Conservation (phyloP, 2,329 filamentous ascomycete genomes). For the Mycocentrospora acerina region DNA sequence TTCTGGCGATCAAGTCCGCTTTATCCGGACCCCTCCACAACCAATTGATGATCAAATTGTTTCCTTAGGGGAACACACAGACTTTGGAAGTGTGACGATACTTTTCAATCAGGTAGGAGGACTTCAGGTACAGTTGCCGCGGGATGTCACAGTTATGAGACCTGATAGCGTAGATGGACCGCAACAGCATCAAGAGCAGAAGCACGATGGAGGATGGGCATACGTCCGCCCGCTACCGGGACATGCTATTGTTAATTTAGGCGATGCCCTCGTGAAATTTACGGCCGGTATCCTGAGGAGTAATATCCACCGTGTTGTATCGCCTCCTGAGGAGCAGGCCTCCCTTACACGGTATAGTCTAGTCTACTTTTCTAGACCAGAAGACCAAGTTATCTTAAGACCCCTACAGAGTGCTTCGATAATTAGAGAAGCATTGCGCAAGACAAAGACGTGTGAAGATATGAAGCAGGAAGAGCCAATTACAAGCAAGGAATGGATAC, state of each 20-base stretch:
- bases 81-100: constrained; percentile 58
- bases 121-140: constrained; percentile 54
- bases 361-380: constrained; percentile 57
- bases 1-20: constrained; percentile 58
- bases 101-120: constrained; percentile 60
- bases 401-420: too few species aligned
- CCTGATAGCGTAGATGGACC: too few species aligned
- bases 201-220: constrained; percentile 47
- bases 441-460: too few species aligned
- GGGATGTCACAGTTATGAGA: constrained; percentile 17
- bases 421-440: too few species aligned
- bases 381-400: constrained; percentile 29
- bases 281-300: constrained; percentile 44
- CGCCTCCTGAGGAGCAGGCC: constrained; percentile 50
- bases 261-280: constrained; percentile 52
- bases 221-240: constrained; percentile 56
- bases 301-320: constrained; percentile 53
- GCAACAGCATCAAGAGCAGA: too few species aligned
- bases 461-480: too few species aligned
- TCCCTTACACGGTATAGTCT: constrained; percentile 49
- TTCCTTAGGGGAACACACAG: constrained; percentile 56
- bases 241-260: constrained; percentile 52
- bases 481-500: constrained; percentile 47
- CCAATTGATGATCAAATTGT: constrained; percentile 16
- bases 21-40: constrained; percentile 54